A percentile compares a stretch with the other conserved stretches of the same genome.
These are phyloP conservation scores for Gentiana dahurica DNA, from an alignment of 257 asterid species.

Conservation along the genomic window DNA sequence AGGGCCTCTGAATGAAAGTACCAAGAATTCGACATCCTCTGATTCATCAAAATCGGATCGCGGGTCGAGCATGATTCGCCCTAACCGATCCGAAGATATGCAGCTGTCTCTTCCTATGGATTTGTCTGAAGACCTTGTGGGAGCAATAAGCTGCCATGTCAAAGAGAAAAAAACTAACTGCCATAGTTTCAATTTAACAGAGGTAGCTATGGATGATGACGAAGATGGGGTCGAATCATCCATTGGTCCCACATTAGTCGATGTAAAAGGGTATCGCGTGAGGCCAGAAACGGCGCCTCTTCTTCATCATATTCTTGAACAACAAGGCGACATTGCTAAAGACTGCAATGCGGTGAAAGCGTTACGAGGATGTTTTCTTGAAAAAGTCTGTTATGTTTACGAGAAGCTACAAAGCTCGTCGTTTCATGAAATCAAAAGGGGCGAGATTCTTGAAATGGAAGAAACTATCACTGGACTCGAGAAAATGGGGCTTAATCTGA, in stretches of 20 bases:
- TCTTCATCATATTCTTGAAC: slow-evolving; percentile 1
- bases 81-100: too few relatives aligned
- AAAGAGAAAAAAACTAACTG: neutral
- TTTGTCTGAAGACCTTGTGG: too few relatives aligned
- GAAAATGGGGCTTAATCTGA: slow-evolving; percentile 7
- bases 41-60: too few relatives aligned
- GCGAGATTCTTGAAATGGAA: slow-evolving; percentile 5
- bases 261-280: slow-evolving; percentile 5
- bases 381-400: slow-evolving; percentile 1
- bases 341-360: neutral
- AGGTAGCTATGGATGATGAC: slow-evolving; percentile 8
- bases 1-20: too few relatives aligned
- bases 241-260: neutral
- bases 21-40: too few relatives aligned
- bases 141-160: neutral
- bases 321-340: slow-evolving; percentile 15
- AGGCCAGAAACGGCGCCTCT: slow-evolving; percentile 8
- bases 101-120: too few relatives aligned
- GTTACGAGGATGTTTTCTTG: neutral
- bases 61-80: too few relatives aligned
- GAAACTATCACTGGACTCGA: slow-evolving; percentile 8
- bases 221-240: slow-evolving; percentile 4
- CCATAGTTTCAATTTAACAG: slow-evolving; percentile 8
- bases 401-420: neutral
- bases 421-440: neutral